These are phyloP conservation scores for Albatrellus ellisii DNA, from an alignment of 768 basidiomycete genomes.

Conservation along the genomic window DNA sequence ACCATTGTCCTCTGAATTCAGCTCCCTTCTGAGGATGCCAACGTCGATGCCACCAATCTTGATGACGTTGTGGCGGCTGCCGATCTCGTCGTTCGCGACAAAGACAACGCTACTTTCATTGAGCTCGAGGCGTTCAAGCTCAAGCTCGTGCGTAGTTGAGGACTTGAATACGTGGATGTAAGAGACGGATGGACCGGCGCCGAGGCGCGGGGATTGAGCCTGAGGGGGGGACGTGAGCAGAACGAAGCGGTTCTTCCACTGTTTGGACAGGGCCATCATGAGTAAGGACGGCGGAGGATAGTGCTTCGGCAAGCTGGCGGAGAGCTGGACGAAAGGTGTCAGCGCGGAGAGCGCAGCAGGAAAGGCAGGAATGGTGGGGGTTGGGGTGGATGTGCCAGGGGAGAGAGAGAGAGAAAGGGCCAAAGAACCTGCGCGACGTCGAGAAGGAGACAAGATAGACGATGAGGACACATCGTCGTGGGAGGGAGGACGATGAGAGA, in stretches of 20 bases:
- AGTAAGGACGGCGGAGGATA: constrained; percentile 53
- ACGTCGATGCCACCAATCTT: constrained; percentile 57
- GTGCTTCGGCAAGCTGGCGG: constrained; percentile 50
- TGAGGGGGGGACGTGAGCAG: constrained; percentile 29
- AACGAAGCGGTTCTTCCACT: constrained; percentile 57
- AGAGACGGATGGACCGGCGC: constrained; percentile 27
- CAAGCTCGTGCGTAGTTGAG: constrained; percentile 41
- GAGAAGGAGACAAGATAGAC: neutral
- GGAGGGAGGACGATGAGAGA: no score
- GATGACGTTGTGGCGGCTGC: constrained; percentile 38
- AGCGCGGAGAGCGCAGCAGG: constrained; percentile 46
- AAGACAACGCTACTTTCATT: constrained; percentile 68
- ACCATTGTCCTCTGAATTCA: constrained; percentile 31
- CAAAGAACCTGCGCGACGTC: constrained; percentile 4
- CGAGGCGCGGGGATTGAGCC: constrained; percentile 18
- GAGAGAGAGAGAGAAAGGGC: neutral
- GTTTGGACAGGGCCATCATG: constrained; percentile 58
- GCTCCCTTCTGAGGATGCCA: constrained; percentile 25
- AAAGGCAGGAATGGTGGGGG: constrained; percentile 35
- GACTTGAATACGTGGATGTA: constrained; percentile 71
- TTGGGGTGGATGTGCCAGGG: constrained; percentile 1
- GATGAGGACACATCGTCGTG: neutral
- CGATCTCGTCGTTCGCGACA: constrained; percentile 43
- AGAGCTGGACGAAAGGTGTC: constrained; percentile 35
- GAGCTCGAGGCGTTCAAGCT: constrained; percentile 64